Evolutionary conservation across 345 rosid genomes (phyloP), one percentile per base, ranked within the genome.

Genomic region (Erysimum cheiranthoides): DNA sequence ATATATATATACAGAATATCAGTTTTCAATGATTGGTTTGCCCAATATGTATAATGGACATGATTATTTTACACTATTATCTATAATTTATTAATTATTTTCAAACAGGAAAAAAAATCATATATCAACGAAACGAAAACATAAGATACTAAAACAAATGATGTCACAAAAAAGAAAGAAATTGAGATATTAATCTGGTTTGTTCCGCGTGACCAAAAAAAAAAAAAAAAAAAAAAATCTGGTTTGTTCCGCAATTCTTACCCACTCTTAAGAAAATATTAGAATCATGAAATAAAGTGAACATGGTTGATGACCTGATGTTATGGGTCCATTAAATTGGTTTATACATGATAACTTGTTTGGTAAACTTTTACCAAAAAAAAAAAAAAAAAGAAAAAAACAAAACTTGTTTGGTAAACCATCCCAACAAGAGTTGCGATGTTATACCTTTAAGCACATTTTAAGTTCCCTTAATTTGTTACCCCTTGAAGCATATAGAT

Each of bases 261-360:
- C 53, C 53, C 42, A 73, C 53, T 73, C 8, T 17, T 52, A 53
- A 5, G 70, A 62, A 72, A 16, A 38, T 61, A 61, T 62, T 34
- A 40, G 25, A 30, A 40, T 62, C 53, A 62, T 62, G 52, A 42
- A 18, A 40, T 40, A 52, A 73, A 52, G 62, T 73, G 69, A 71
- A 36, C 38, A 38, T 61, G 35, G 66, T 17, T 60, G 74, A 42
- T 47, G 60, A 30, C 75, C 60, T 46, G 42, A 70, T 58, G 57
- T 61, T 31, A 61, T 66, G 73, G 73, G 78, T 66, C 73, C 79
- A 66, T 50, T 59, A 38, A n/a, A 67, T 30, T 59, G 35, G 38
- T 46, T 66, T 5, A 65, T 5, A 18, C 40, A 58, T 54, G 6
- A 74, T 66, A 5, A 54, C 59, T 30, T 30, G 68, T 47, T 75